Conservation (phyloP, 345 rosid species). For the Eutrema heterophyllum region DNA sequence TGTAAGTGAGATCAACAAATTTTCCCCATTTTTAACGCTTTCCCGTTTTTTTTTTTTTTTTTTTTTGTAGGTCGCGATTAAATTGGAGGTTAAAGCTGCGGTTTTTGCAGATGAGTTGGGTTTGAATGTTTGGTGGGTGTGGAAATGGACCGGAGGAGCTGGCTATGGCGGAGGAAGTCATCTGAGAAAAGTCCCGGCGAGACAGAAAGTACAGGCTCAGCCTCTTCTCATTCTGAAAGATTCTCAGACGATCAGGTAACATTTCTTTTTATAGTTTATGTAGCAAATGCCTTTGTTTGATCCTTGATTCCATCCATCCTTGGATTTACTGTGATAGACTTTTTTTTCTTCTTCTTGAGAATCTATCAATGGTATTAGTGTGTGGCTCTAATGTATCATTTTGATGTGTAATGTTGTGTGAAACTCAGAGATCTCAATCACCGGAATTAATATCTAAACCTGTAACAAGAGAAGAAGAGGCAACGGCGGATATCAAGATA, state of each 20-base stretch:
- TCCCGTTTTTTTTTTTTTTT: no score
- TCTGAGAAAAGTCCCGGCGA: conserved; percentile 65
- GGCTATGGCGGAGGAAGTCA: conserved; percentile 76
- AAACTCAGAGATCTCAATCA: conserved; percentile 46
- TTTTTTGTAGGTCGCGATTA: conserved; percentile 11
- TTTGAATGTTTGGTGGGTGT: conserved; percentile 25
- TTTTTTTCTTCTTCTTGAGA: not conserved
- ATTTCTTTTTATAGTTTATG: not conserved
- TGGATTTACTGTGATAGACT: not conserved
- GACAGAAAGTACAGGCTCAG: conserved; percentile 61
- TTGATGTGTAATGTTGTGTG: conserved; percentile 13
- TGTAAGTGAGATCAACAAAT: conserved; percentile 45
- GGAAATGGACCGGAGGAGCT: conserved; percentile 59
- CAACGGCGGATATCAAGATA: conserved; percentile 42
- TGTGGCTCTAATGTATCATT: not conserved
- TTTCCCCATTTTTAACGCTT: not conserved
- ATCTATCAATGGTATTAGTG: no score
- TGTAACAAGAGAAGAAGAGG: conserved; percentile 44
- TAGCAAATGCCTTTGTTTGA: not conserved
- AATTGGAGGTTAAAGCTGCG: conserved; percentile 12
- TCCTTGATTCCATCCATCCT: not conserved
- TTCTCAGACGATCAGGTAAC: conserved; percentile 71
- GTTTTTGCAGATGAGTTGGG: conserved; percentile 9
- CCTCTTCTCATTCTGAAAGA: conserved; percentile 62
- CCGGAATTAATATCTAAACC: conserved; percentile 54